Percentiles rank a stretch among this genome's conserved stretches.
phyloP scores from a whole-genome alignment of 306 rosid species.

The Sesbania bispinosa region DNA sequence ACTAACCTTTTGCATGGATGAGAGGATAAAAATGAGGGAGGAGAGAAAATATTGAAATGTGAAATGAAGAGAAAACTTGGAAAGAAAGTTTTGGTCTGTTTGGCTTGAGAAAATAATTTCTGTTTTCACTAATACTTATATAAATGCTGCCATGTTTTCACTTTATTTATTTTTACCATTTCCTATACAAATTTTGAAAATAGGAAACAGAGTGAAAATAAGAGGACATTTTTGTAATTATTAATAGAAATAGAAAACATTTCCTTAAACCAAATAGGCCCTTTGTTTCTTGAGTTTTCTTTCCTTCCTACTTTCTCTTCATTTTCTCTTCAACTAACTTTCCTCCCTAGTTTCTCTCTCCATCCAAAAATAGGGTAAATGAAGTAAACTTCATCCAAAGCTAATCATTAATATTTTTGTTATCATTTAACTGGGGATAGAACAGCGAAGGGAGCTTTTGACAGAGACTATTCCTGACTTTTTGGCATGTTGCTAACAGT shows the following conservation, averaged over 20 bases:
- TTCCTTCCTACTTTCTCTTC: not conserved
- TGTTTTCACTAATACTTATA: not conserved
- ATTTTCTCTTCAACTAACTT: no score
- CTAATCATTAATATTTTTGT: not conserved
- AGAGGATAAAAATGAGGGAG: not conserved
- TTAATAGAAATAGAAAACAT: not conserved
- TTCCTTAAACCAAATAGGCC: not conserved
- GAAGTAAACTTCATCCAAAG: not conserved
- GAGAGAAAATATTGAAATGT: not conserved
- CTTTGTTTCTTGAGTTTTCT: not conserved
- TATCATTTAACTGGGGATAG: not conserved
- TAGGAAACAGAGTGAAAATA: not conserved
- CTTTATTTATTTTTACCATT: not conserved
- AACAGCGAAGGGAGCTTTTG: slow-evolving; percentile 1
- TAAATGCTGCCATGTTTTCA: not conserved
- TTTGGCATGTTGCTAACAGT: slow-evolving; percentile 9
- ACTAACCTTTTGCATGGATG: not conserved
- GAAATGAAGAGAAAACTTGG: not conserved
- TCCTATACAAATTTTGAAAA: not conserved
- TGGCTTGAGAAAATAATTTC: not conserved
- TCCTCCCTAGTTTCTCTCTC: no score
- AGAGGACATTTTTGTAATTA: not conserved
- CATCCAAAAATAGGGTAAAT: not conserved
- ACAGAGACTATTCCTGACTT: not conserved
- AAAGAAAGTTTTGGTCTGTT: not conserved